These are phyloP conservation scores for Diaporthe helianthi DNA, from an alignment of 2,329 filamentous ascomycete species.

Conservation along the genomic window DNA sequence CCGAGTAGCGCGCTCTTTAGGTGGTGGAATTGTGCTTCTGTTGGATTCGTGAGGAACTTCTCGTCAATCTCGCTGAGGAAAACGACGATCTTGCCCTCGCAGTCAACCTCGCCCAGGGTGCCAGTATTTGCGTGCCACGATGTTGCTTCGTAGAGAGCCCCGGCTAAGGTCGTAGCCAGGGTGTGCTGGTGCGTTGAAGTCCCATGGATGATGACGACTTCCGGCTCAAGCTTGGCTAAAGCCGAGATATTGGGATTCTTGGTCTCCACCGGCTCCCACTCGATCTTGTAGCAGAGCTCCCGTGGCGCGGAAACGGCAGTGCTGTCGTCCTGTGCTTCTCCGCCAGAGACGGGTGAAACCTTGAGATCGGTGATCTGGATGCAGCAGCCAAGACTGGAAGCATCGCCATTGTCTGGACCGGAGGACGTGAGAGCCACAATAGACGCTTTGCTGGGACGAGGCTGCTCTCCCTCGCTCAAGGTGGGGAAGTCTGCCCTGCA, in stretches of 20 bases:
- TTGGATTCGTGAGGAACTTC: constrained; percentile 39
- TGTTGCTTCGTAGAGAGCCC: background rate
- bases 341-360: background rate
- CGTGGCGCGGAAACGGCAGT: constrained; percentile 37
- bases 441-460: constrained; percentile 46
- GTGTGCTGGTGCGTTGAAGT: background rate
- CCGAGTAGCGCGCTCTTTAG: constrained; percentile 30
- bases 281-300: constrained; percentile 54
- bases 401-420: background rate
- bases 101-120: background rate
- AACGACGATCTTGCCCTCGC: constrained; percentile 38
- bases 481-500: constrained; percentile 43
- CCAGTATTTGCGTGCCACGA: background rate
- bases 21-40: constrained; percentile 34
- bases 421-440: constrained; percentile 44
- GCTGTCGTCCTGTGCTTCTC: background rate
- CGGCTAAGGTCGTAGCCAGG: background rate
- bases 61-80: constrained; percentile 41
- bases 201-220: constrained; percentile 49
- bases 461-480: constrained; percentile 31
- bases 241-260: background rate
- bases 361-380: constrained; percentile 4
- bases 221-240: constrained; percentile 36
- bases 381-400: background rate
- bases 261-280: constrained; percentile 48